Evolutionary conservation across 306 rosid species (phyloP).

Genomic region (Luffa acutangula): DNA sequence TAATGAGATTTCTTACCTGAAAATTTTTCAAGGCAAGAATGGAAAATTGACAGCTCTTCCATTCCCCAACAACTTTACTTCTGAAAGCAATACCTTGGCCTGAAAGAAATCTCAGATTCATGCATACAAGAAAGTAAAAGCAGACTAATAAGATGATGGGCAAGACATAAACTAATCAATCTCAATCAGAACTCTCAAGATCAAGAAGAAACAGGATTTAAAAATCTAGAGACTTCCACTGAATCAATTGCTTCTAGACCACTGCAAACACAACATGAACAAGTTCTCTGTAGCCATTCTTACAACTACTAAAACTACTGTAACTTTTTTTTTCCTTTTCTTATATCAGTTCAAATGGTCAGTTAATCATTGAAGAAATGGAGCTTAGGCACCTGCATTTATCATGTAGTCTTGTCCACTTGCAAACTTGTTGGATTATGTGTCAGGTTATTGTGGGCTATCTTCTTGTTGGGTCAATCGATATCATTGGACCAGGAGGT

Average conservation of each 20-base stretch:
- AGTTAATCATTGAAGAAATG: not conserved
- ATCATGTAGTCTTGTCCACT: too few species aligned
- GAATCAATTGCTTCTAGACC: not conserved
- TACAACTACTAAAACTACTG: not conserved
- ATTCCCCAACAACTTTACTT: not conserved
- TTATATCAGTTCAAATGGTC: not conserved
- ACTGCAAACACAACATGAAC: not conserved
- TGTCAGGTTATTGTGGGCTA: too few species aligned
- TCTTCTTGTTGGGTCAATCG: too few species aligned
- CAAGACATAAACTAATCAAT: not conserved
- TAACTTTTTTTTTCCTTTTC: not conserved
- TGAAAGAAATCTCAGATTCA: not conserved
- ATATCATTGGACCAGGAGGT: too few species aligned
- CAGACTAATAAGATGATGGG: not conserved
- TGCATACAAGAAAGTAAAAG: not conserved
- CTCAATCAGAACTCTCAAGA: not conserved
- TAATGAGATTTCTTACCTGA: not conserved
- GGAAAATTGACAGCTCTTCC: not conserved
- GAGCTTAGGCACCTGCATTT: conserved; percentile 1
- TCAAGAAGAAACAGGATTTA: not conserved
- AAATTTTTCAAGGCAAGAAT: not conserved
- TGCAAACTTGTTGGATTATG: too few species aligned
- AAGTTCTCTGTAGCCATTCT: not conserved
- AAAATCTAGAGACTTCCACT: not conserved
- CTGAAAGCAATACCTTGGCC: not conserved